Conservation (phyloP, 768 basidiomycete genomes). For the Brasilioporus rufonigricans region DNA sequence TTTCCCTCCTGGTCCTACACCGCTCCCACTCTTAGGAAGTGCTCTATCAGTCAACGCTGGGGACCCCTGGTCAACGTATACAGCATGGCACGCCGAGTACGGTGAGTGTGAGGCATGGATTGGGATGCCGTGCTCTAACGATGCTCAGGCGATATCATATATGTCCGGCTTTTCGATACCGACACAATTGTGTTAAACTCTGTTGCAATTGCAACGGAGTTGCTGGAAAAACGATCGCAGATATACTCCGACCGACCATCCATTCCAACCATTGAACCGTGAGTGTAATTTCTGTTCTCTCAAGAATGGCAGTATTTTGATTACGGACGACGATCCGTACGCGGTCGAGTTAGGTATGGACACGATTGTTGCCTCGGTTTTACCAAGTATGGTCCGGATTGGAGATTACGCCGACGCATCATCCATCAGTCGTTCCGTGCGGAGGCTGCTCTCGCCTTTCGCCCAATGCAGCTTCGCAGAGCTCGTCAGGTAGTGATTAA, state of each 20-base stretch:
- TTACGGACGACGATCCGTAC: background rate
- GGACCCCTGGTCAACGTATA: background rate
- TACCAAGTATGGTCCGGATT: background rate
- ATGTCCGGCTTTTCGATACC: background rate
- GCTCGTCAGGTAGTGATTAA: constrained; percentile 1
- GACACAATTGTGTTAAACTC: background rate
- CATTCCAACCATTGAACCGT: background rate
- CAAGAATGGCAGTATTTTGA: background rate
- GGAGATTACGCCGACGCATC: constrained; percentile 8
- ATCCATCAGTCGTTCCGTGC: constrained; percentile 9
- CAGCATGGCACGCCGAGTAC: background rate
- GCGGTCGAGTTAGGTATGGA: constrained; percentile 2
- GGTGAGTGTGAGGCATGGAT: background rate
- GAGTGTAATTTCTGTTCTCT: background rate
- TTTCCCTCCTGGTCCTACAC: background rate
- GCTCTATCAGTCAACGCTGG: background rate
- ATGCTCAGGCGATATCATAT: background rate
- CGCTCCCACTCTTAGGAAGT: background rate
- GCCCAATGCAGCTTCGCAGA: constrained; percentile 5
- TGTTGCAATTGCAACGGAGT: background rate
- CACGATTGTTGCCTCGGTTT: background rate
- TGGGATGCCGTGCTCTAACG: background rate
- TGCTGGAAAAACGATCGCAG: background rate
- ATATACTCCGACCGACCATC: background rate
- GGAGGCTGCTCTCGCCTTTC: background rate